Evolutionary conservation across 2,329 filamentous ascomycete genomes (phyloP).

Genomic region (Penicillium verrucosum): DNA sequence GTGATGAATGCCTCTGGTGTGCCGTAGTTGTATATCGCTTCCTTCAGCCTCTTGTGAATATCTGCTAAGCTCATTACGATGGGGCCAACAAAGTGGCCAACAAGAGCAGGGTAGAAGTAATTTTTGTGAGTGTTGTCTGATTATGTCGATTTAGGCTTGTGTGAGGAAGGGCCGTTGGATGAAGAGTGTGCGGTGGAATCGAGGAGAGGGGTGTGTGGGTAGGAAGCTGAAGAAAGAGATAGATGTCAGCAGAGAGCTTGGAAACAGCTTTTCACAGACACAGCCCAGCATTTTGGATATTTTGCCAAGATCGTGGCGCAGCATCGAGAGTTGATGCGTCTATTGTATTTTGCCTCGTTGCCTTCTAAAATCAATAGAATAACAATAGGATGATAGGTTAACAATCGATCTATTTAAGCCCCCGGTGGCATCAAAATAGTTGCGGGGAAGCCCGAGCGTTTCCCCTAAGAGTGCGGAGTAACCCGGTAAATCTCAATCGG

Average conservation of each 20-base stretch:
- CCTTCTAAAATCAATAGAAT: background rate
- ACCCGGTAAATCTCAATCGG: background rate
- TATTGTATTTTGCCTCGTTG: background rate
- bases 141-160: background rate
- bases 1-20: constrained; percentile 5
- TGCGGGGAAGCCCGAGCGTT: background rate
- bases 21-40: background rate
- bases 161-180: background rate
- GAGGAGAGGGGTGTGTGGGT: no score
- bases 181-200: background rate
- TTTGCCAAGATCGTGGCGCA: background rate
- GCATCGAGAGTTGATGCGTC: background rate
- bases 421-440: background rate
- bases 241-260: background rate
- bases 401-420: background rate
- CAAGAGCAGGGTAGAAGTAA: background rate
- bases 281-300: background rate
- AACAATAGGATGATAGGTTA: background rate
- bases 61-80: background rate
- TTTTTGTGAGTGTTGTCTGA: background rate
- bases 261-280: background rate
- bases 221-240: background rate
- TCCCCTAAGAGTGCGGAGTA: background rate
- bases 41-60: background rate
- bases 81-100: no score